Evolutionary conservation across 345 rosid species (phyloP), one percentile per base, ranked within the genome.

Genomic region (Acer saccharum): DNA sequence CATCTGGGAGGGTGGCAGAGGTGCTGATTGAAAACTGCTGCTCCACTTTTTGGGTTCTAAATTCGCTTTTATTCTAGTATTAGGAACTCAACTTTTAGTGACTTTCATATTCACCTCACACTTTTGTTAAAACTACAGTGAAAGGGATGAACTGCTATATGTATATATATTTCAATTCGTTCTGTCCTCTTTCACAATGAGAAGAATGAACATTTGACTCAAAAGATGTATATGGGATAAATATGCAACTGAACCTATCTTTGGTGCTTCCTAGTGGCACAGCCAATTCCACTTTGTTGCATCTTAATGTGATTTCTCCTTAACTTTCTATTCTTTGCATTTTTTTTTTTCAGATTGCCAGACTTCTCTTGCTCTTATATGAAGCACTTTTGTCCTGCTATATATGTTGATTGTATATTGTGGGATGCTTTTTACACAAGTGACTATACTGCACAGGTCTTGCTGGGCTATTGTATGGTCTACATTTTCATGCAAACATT

Each of bases 401-500:
- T 65, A 23, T 65, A 7, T 68, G 23, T 29, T 72, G 62, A 73
- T 35, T n/a, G 18, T 72, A 41, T 63, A 54, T 32, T 32, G 11
- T 69, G 57, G 17, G 2, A 72, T 77, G 65, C 35, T 72, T 65
- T 27, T 62, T 95, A 95, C 87, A 91, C 97, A 65, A 92, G 91
- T 82, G 98, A 93, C 86, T 93, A 95, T 77, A 92, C 97, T 0
- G 54, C 87, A 46, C 98, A 93, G 81, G 98, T 93, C 50, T 84
- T 93, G 81, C 87, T 92, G 27, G 98, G 98, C 8, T 92, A 95
- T 84, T 89, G 91, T 74, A 57, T 87, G 44, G 93, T 95, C 44
- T 93, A 92, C 70, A 89, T 95, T 27, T 93, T 90, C 84, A 93
- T 95, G 98, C 98, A 95, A 79, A 95, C 99, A 25, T 93, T 93